Percentiles rank a stretch among this genome's conserved stretches.
Conservation (phyloP, 1,284 basidiomycete genomes). For the Microbotryum violaceum region DNA sequence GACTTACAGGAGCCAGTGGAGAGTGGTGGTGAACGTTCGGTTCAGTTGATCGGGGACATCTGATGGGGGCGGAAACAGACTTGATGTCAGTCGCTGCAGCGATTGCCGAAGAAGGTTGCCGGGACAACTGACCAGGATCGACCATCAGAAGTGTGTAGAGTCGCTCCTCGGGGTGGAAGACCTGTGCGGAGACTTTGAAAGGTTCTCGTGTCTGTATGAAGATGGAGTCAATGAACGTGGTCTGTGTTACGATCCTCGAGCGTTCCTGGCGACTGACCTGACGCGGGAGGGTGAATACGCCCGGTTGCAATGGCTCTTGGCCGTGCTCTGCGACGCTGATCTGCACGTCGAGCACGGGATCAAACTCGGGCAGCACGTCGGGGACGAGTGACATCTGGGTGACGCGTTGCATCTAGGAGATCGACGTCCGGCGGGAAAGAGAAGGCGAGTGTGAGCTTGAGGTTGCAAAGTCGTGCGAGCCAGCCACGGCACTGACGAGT, state of each 20-base stretch:
- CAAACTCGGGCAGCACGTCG: slow-evolving; percentile 66
- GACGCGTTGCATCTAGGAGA: slow-evolving; percentile 73
- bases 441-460: background rate
- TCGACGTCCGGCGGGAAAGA: background rate
- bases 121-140: slow-evolving; percentile 57
- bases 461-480: background rate
- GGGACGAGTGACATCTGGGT: slow-evolving; percentile 84
- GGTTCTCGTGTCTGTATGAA: slow-evolving; percentile 52
- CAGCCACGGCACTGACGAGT: slow-evolving; percentile 51
- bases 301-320: slow-evolving; percentile 58
- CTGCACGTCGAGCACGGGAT: slow-evolving; percentile 65
- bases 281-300: slow-evolving; percentile 56
- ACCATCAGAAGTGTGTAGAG: slow-evolving; percentile 83
- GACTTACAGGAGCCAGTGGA: slow-evolving; percentile 79
- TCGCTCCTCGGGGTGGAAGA: slow-evolving; percentile 68
- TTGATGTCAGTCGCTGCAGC: background rate
- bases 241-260: slow-evolving; percentile 27
- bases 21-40: slow-evolving; percentile 59
- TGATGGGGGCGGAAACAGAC: slow-evolving; percentile 28
- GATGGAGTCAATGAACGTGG: slow-evolving; percentile 34
- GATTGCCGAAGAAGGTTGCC: background rate
- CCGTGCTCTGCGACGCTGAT: slow-evolving; percentile 48
- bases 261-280: slow-evolving; percentile 46
- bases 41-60: slow-evolving; percentile 70
- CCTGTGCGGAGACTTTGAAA: slow-evolving; percentile 60